These are phyloP conservation scores for Hyparrhenia diplandra DNA, from an alignment of 176 grass and related monocot species.

Conservation along the genomic window DNA sequence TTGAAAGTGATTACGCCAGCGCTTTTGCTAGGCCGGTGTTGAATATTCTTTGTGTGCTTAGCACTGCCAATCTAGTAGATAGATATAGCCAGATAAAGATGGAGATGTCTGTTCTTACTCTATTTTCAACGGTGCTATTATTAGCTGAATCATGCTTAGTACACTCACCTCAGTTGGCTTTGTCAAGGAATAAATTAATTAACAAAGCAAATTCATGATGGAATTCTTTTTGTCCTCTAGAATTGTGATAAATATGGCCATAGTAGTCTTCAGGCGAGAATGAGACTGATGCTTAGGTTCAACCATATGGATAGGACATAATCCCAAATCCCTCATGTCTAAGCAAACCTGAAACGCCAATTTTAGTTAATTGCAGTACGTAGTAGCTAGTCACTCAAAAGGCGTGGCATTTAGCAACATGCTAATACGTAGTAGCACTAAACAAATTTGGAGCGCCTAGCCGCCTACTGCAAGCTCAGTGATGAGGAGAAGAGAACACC, in stretches of 20 bases:
- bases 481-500: too few species aligned
- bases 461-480: too few species aligned
- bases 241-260: too few species aligned
- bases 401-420: too few species aligned
- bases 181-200: background rate
- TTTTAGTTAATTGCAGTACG: too few species aligned
- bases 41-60: background rate
- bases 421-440: too few species aligned
- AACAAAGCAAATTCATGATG: background rate
- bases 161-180: background rate
- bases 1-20: background rate
- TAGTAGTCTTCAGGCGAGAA: background rate
- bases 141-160: background rate
- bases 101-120: background rate
- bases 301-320: background rate
- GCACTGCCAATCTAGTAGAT: background rate
- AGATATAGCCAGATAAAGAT: background rate
- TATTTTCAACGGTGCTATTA: background rate
- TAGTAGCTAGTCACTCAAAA: too few species aligned
- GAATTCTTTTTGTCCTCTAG: too few species aligned
- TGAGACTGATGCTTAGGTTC: background rate
- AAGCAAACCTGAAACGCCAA: too few species aligned
- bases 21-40: background rate
- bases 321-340: too few species aligned
- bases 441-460: too few species aligned